Evolutionary conservation across 1,139 yeast genomes (phyloP), one percentile per base, ranked within the genome.

Genomic region (Yamadazyma sp.): DNA sequence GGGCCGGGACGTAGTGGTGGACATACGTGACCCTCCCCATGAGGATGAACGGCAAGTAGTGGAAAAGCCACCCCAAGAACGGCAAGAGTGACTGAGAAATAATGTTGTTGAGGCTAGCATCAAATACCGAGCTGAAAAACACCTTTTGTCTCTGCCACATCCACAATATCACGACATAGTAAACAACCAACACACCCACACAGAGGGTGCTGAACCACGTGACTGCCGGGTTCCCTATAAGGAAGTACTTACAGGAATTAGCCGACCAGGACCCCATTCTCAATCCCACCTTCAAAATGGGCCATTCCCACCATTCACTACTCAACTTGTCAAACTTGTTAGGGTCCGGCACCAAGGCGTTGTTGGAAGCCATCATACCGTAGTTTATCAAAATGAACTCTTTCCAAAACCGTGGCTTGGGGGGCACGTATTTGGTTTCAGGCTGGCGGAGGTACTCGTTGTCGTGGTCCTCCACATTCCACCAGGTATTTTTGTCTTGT

Each of bases 11-110:
- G 64, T 92, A 92, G 66, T 92, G 99, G 63, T 92, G 99, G 32
- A 92, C 92, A 59, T 94, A 92, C 4, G 96, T 89, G 48, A 94
- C 97, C 73, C 99, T 86, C 20, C 96, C 89, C 98, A 92, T 92
- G 48, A 90, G 73, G 36, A 86, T 78, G 61, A 92, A 92, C 31
- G 99, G 97, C 56, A 83, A 62, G 62, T 73, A 94, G 64, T 94
- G 98, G 61, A 92, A 73, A 47, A 88, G 82, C 98, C 98, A 94
- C 23, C 96, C 98, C 39, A 92, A 65, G 70, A 90, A 80, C 40
- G 98, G 77, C 84, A 49, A 33, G 4, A 48, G 21, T 4, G 46
- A 41, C 38, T 42, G 50, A 26, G 39, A 16, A 11, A 49, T 41
- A 2, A 49, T 12, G 6, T 36, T 24, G 22, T 49, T 43, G 21